Base-by-base conservation (phyloP, 2,329 filamentous ascomycete genomes). In the Lojkania enalia region DNA sequence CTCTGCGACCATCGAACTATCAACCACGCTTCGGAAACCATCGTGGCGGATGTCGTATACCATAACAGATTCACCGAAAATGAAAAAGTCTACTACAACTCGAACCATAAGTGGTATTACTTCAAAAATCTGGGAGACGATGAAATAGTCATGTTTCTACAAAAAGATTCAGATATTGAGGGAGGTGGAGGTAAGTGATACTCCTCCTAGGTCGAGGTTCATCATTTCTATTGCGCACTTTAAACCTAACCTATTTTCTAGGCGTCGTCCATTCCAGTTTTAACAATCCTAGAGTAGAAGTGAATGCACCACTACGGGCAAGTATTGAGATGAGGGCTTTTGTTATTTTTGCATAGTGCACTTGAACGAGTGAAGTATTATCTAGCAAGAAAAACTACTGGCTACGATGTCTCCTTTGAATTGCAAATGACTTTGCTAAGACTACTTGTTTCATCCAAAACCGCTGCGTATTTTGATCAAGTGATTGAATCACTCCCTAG, bases 51-150 rank as follows among this genome's bases (percentile, higher is more conserved):
- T 18, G 16, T 50, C 12, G 44, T 50, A 9, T 25, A 14, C 7
- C 16, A 33, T 4, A 30, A 37, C 29, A 31, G 38, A 4, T 43
- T 32, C 27, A 43, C 16, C n/a, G 47, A 50, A 31, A 50, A 48
- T 32, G 18, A 27, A 14, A 29, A 35, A 25, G 31, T 52, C n/a
- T 46, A 42, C 36, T 41, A 46, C 38, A 46, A 40, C 37, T 19
- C 35, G 15, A 30, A 38, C 15, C 49, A 52, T 33, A 29, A 21
- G 30, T 52, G 49, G 46, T 52, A 49, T 27, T 52, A 50, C 37
- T 38, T 46, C 18, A 23, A 33, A 19, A 33, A 47, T 20, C 42
- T 41, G 13, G 7, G 23, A 18, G 38, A 41, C 23, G 35, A 39
- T 27, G 35, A 39, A 16, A 14, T 27, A 11, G 16, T 39, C 14